Evolutionary conservation across 306 rosid genomes (phyloP).

Genomic region (Corylus heterophylla): DNA sequence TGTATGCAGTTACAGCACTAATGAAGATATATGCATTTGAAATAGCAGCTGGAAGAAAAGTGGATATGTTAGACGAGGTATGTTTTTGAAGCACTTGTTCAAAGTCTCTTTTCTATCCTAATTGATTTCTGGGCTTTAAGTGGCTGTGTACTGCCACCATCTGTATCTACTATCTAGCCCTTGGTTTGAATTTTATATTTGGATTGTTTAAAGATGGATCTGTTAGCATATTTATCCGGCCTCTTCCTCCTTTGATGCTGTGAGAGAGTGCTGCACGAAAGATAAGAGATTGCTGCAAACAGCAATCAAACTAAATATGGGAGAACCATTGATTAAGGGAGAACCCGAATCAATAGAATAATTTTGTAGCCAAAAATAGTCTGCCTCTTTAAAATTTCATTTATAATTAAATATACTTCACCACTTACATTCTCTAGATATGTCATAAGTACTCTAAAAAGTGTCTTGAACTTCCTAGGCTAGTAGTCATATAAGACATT

Average conservation of each 20-base stretch:
- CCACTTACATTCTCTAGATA: not conserved
- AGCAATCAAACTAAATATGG: not conserved
- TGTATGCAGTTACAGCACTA: slow-evolving; percentile 83
- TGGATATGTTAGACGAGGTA: slow-evolving; percentile 89
- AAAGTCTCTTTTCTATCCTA: slow-evolving; percentile 12
- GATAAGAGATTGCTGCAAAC: too few species aligned
- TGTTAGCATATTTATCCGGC: not conserved
- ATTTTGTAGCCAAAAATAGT: not conserved
- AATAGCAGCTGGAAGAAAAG: slow-evolving; percentile 70
- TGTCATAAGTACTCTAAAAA: not conserved
- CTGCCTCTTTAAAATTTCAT: not conserved
- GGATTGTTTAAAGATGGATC: not conserved
- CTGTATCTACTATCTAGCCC: not conserved
- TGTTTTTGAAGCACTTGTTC: slow-evolving; percentile 13
- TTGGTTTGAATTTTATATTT: not conserved
- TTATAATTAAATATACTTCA: not conserved
- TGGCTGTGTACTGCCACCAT: slow-evolving; percentile 12
- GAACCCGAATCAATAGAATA: not conserved
- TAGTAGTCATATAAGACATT: not conserved
- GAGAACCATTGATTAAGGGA: not conserved
- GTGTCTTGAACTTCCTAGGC: not conserved
- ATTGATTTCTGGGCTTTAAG: slow-evolving; percentile 13
- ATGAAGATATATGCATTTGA: slow-evolving; percentile 87
- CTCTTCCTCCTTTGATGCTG: not conserved
- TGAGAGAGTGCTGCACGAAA: not conserved